Base-by-base conservation (phyloP, 345 rosid genomes). In the Gossypium ekmanianum region DNA sequence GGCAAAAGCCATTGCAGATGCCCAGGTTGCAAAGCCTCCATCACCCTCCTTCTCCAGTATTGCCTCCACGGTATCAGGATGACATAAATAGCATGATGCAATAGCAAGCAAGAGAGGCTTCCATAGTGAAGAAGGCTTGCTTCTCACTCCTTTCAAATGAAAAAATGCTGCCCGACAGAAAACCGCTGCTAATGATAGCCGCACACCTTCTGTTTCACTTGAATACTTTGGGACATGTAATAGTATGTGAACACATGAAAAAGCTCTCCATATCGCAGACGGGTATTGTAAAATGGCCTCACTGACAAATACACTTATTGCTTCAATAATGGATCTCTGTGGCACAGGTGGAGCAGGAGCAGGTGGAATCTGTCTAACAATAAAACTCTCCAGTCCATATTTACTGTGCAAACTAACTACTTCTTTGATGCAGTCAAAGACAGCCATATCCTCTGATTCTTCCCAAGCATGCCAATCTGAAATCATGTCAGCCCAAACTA, bases 401-500 rank as follows among this genome's bases (percentile, higher is more conserved):
- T 83, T 91, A 68, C 76, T 75, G 72, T 81, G 79, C 47, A 91
- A 83, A 71, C 79, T 84, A 77, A 91, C 89, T 75, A 81, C 89
- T 80, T 89, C 94, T 80, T 86, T 88, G 55, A 93, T 93, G 87
- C 98, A 91, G 79, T 89, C 85, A 78, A 93, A 93, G 67, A 93
- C 79, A 44, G 92, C 83, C 54, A 87, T 83, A 78, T 93, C 97
- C 84, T 91, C 97, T 5, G 92, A 86, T 87, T 93, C 98, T 81
- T 91, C 97, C 98, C 98, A 93, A 57, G 90, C 87, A 87, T 87
- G 83, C 94, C 97, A 91, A 62, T 85, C 92, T 68, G 90, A 88
- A 81, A 93, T 87, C 74, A 91, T 77, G 85, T 85, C 86, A 71
- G 97, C 86, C 98, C 98, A 93, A 76, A 81, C 87, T 69, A 80